Base-by-base conservation (phyloP, 306 rosid species). In the Glycine latifolia region DNA sequence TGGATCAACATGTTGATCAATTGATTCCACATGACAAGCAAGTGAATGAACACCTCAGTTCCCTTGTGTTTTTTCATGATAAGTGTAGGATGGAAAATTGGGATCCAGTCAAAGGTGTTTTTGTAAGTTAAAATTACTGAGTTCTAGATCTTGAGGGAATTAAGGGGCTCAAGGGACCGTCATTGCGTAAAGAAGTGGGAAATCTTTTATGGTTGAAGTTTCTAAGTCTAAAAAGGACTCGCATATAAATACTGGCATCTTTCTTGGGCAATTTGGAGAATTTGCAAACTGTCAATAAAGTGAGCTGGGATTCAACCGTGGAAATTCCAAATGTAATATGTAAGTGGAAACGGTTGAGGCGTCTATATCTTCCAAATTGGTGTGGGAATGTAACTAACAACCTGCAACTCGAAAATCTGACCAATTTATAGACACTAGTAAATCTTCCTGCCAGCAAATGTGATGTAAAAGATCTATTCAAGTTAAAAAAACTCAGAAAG, bases 351-450 rank as follows among this genome's bases (percentile, higher is more conserved):
- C 67, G 76, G 12, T 68, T 90, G 86, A 88, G 89, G 56, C 94
- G 85, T 90, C 56, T 90, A 35, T 90, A 90, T 85, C 88, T 90
- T 59, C 92, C 92, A 0, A 76, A 83, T 43, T 88, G 89, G 88
- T 88, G 88, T 61, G 75, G 80, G 14, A 71, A 79, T 83, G 62
- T 6, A 15, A 17, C 67, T 10, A 63, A 53, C 43, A 59, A 49
- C 37, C 63, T 89, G 63, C 72, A 73, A 53, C 67, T 91, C 39
- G 82, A 73, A 68, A 75, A 77, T 60, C 71, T 84, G 20, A 63
- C 48, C 73, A 82, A 87, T 41, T 84, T 91, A 81, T 91, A 86
- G 76, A 89, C 91, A 0, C 49, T 89, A 0, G 90, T 88, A 14
- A 89, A 91, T 50, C 83, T 87, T 49, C 90, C 90, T 0, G 88